Evolutionary conservation across 768 basidiomycete species (phyloP), one percentile per base, ranked within the genome.

Genomic region (Mycena latifolia): DNA sequence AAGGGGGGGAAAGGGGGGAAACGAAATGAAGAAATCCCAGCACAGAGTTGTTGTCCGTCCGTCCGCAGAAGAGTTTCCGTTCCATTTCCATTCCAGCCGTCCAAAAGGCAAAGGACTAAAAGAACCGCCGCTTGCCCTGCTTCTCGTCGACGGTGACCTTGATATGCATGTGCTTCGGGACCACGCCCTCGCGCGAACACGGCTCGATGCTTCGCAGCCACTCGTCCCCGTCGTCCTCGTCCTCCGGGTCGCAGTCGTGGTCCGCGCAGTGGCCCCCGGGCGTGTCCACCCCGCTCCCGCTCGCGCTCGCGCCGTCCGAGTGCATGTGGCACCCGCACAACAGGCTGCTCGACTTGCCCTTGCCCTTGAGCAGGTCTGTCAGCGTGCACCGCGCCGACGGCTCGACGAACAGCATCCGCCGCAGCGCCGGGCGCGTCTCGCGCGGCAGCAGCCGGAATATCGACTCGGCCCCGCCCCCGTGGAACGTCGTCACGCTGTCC

Each of bases 401-500:
- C 74, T 99, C 97, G 52, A 98, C 88, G 71, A 89, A 91, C 71
- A 99, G 83, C 98, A 99, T 99, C 58, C 96, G 88, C 63, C 95
- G 92, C 65, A 99, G 85, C 17, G 93, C 94, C 9, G 91, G 86
- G 43, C 98, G 88, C 17, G 95, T 89, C 80, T 99, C 97, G 58
- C 98, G 91, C 2, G 98, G 98, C 25, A 99, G 85, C 12, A 99
- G 84, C 22, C 97, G 89, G 85, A 99, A 99, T 74, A 99, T 98
- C 10, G 95, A 96, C 76, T 99, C 97, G 28, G 94, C 90, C 22
- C 93, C 91, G 59, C 86, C 86, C 25, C 86, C 88, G 55, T 88
- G 86, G 83, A 88, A 92, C 1, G 94, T 94, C 46, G 86, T 78
- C 55, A 89, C 85, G 69, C 81, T 84, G 66, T 83, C 84, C 27